phyloP scores from a whole-genome alignment of 78 protist species.

The Goniomonas avonlea region DNA sequence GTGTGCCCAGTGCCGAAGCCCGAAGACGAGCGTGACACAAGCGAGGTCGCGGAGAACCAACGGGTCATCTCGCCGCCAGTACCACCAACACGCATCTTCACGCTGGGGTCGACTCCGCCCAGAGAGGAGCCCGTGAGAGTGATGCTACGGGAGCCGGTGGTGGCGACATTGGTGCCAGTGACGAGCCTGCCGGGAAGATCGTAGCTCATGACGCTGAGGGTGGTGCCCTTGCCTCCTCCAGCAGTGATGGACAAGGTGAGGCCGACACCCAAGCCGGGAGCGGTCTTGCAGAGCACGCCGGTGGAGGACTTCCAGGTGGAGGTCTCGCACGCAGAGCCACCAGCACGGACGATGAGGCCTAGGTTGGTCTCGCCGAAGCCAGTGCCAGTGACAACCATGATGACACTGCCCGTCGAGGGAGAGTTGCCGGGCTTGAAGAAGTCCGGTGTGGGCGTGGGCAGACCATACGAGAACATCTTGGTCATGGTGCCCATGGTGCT shows the following conservation, averaged over 20 bases:
- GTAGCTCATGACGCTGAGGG: too few relatives aligned
- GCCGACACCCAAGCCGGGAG: background rate
- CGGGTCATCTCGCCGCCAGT: background rate
- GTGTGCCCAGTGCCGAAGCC: too few relatives aligned
- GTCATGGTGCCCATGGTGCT: too few relatives aligned
- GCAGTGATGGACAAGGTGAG: background rate
- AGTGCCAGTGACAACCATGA: too few relatives aligned
- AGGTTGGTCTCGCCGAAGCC: background rate
- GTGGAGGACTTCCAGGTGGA: background rate
- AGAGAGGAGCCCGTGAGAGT: background rate
- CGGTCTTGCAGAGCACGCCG: background rate
- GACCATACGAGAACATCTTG: too few relatives aligned
- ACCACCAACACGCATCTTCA: background rate
- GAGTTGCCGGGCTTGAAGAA: too few relatives aligned
- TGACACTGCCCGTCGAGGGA: too few relatives aligned
- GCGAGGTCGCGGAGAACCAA: background rate
- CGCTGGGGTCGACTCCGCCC: too few relatives aligned
- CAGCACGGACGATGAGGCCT: background rate
- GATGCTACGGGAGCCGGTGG: background rate
- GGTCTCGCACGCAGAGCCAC: constrained; percentile 2
- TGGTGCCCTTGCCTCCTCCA: background rate
- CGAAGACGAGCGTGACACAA: background rate
- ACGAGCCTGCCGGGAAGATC: too few relatives aligned
- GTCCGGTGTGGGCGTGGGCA: too few relatives aligned
- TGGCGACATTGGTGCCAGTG: too few relatives aligned